Base-by-base conservation (phyloP, 805 yeast genomes). In the Sugiyamaella valdiviana region DNA sequence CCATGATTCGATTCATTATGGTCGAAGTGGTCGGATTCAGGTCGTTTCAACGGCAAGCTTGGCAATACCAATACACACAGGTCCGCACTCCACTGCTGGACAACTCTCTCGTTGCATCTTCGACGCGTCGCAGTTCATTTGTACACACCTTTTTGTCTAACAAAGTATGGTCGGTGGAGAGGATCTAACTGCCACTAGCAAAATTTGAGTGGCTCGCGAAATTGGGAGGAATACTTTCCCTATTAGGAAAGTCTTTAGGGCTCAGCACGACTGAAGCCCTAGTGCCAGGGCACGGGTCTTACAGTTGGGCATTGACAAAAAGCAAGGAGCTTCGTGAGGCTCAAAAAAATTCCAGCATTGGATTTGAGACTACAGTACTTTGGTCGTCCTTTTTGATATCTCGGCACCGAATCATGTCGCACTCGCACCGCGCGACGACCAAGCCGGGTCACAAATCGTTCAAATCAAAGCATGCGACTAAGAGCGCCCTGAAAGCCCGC, bases 381-480 rank as follows among this genome's bases (percentile, higher is more conserved):
- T 53, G 10, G 9, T 12, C 32, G n/a, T 26, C 32, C 9, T 26
- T 26, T 26, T 26, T 7, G 26, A 23, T 23, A 23, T 9, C 26
- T 6, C 6, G 49, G 47, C 50, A 16, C 15, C 19, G 12, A 15
- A 45, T 15, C 12, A 64, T 59, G 68, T 62, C 55, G n/a, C 85
- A 83, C 65, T 78, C 88, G 6, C 98, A 93, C 64, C 78, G 98
- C 63, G 75, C 91, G 10, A 80, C 95, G 2, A 69, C 86, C 40
- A 91, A 88, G 67, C 82, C 82, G 62, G 81, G 81, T 42, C 95
- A 91, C 61, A 93, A 93, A 70, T 77, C 90, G 7, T 95, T 88
- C 75, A 95, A 93, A 64, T 79, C 95, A 2, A 85, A 82, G 63
- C 99, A 93, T 72, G 78, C 96, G 17, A 79, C 95, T 12, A 93